Percentiles rank a stretch among this genome's conserved stretches.
Evolutionary conservation across 352 stramenopile genomes (phyloP).

Genomic region (Plasmopara viticola): DNA sequence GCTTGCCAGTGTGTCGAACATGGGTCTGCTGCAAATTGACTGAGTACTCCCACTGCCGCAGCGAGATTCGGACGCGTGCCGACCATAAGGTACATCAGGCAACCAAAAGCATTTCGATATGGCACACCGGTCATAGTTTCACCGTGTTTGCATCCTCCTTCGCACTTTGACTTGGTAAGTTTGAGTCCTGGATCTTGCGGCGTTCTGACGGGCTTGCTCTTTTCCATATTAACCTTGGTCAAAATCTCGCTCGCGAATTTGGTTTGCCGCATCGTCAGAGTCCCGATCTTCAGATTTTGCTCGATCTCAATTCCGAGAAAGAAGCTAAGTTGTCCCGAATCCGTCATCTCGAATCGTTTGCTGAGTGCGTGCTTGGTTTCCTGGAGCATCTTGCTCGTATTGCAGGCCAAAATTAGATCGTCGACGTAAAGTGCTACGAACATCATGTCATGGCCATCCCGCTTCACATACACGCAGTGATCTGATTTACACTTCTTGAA

Average conservation of each 20-base stretch:
- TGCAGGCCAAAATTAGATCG: constrained; percentile 7
- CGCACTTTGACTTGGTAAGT: too few species aligned
- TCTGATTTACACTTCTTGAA: constrained; percentile 3
- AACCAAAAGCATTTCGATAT: too few species aligned
- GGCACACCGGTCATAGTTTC: too few species aligned
- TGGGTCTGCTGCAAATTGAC: too few species aligned
- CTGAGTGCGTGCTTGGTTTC: not conserved
- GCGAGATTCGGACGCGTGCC: too few species aligned
- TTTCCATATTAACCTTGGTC: not conserved
- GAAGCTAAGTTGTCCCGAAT: not conserved
- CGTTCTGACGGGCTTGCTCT: not conserved
- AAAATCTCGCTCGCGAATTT: not conserved
- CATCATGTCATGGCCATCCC: constrained; percentile 11
- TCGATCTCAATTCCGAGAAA: not conserved
- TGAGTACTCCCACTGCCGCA: too few species aligned
- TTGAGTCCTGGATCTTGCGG: too few species aligned
- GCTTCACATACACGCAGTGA: constrained; percentile 11
- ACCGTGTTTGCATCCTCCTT: too few species aligned
- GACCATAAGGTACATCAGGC: too few species aligned
- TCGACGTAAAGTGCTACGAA: constrained; percentile 13
- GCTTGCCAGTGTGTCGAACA: too few species aligned
- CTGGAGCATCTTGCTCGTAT: constrained; percentile 8
- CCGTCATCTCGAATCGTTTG: not conserved
- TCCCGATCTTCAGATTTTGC: not conserved
- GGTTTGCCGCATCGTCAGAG: not conserved